Evolutionary conservation across 495 filamentous ascomycete species (phyloP).

Genomic region (Parathielavia hyrcaniae): DNA sequence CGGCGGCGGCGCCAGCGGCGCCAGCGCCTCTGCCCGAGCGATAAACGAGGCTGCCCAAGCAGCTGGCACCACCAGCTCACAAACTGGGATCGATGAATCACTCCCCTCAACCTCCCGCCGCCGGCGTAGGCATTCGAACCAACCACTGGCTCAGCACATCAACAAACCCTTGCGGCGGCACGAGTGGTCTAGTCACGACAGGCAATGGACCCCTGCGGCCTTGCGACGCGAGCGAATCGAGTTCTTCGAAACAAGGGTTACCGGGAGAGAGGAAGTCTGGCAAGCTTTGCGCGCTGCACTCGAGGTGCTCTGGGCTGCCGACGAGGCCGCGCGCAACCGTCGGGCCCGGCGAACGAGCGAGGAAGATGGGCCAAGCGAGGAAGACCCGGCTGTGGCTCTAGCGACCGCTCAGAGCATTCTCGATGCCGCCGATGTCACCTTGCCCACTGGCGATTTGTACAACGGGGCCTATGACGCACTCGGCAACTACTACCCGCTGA

Average conservation of each 20-base stretch:
- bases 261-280: constrained; percentile 73
- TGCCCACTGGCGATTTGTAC: constrained; percentile 67
- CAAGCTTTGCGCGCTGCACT: constrained; percentile 59
- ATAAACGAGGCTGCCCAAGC: constrained; percentile 35
- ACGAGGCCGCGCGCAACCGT: constrained; percentile 22
- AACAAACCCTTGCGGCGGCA: constrained; percentile 45
- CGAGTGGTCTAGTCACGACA: constrained; percentile 44
- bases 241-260: constrained; percentile 80
- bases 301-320: constrained; percentile 52
- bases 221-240: constrained; percentile 50
- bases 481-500: constrained; percentile 70
- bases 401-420: constrained; percentile 72
- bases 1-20: constrained; percentile 32
- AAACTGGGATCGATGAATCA: constrained; percentile 23
- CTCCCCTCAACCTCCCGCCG: constrained; percentile 18
- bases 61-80: constrained; percentile 8
- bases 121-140: constrained; percentile 21
- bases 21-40: constrained; percentile 40
- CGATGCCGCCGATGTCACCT: constrained; percentile 69
- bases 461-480: constrained; percentile 72
- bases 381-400: constrained; percentile 34
- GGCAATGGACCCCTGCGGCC: constrained; percentile 41
- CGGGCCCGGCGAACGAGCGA: constrained; percentile 22
- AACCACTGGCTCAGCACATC: constrained; percentile 40
- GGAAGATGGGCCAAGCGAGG: constrained; percentile 22